Evolutionary conservation across 768 basidiomycete species (phyloP).

Genomic region (Auriscalpium vulgare): DNA sequence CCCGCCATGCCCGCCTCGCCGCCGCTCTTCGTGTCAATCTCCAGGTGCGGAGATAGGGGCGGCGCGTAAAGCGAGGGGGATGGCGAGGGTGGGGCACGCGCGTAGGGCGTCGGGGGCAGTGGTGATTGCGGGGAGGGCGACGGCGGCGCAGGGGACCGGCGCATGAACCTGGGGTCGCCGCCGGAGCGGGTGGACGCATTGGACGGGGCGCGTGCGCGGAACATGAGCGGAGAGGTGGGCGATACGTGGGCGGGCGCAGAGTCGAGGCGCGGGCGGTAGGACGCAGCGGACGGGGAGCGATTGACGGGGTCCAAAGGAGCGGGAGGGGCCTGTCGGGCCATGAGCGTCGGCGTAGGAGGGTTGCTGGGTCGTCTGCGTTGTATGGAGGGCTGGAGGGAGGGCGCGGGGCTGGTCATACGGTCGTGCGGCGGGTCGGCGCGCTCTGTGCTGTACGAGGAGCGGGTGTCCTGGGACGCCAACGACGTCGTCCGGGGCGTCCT

Average conservation of each 20-base stretch:
- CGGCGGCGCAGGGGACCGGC: constrained; percentile 6
- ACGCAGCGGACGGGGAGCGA: neutral
- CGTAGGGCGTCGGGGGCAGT: neutral
- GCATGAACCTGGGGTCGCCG: constrained; percentile 2
- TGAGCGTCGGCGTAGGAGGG: neutral
- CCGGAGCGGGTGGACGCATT: constrained; percentile 13
- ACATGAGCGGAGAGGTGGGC: neutral
- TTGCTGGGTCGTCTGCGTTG: neutral
- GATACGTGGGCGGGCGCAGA: neutral
- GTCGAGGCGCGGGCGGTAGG: neutral
- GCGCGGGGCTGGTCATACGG: neutral
- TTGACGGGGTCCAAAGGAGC: neutral
- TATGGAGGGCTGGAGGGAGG: neutral
- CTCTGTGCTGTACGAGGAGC: neutral
- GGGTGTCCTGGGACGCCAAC: neutral
- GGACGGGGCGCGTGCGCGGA: constrained; percentile 17
- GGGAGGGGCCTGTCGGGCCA: neutral
- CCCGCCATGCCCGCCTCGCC: constrained; percentile 87
- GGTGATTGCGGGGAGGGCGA: neutral
- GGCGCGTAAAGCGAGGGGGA: constrained; percentile 5
- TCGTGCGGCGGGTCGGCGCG: neutral
- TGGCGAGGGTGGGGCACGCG: constrained; percentile 2
- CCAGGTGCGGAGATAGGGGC: constrained; percentile 15
- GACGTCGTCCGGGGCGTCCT: neutral
- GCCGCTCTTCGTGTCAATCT: constrained; percentile 63